These are phyloP conservation scores for Ascochyta rabiei DNA, from an alignment of 2,329 filamentous ascomycete genomes.

Conservation along the genomic window DNA sequence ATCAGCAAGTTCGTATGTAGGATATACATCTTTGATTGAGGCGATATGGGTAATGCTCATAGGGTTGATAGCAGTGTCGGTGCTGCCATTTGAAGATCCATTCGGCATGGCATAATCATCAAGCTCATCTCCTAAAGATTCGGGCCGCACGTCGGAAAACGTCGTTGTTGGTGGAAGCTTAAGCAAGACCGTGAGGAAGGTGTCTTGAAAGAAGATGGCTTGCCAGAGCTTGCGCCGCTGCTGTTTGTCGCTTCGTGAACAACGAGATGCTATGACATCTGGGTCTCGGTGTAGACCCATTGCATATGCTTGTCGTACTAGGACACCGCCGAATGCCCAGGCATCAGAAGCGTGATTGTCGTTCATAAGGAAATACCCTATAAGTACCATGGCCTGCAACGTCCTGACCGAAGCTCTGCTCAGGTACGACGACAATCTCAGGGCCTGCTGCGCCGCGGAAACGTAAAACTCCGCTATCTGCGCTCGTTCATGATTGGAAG, in stretches of 20 bases:
- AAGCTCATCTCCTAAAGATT: conserved; percentile 71
- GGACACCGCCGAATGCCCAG: conserved; percentile 79
- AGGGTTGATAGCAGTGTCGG: conserved; percentile 54
- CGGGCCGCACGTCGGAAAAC: conserved; percentile 78
- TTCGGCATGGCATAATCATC: conserved; percentile 70
- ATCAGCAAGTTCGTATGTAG: conserved; percentile 47
- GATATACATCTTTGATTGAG: conserved; percentile 46
- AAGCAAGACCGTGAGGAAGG: conserved; percentile 77
- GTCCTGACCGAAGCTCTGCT: conserved; percentile 75
- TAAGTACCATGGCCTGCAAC: conserved; percentile 81
- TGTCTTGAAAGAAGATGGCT: conserved; percentile 79
- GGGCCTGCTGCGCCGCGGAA: conserved; percentile 77
- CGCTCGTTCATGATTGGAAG: conserved; percentile 66
- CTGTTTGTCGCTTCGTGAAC: conserved; percentile 74
- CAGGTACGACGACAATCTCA: conserved; percentile 77
- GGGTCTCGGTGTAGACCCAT: conserved; percentile 83
- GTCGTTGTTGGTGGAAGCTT: conserved; percentile 79
- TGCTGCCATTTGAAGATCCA: conserved; percentile 48
- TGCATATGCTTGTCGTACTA: conserved; percentile 79
- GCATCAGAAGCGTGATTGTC: conserved; percentile 84
- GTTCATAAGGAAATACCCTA: conserved; percentile 84
- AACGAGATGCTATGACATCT: conserved; percentile 71
- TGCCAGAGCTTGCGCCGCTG: conserved; percentile 82
- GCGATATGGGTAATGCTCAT: conserved; percentile 60
- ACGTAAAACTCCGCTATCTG: conserved; percentile 83